Base-by-base conservation (phyloP, 805 yeast genomes). In the Pichia cabralensis region DNA sequence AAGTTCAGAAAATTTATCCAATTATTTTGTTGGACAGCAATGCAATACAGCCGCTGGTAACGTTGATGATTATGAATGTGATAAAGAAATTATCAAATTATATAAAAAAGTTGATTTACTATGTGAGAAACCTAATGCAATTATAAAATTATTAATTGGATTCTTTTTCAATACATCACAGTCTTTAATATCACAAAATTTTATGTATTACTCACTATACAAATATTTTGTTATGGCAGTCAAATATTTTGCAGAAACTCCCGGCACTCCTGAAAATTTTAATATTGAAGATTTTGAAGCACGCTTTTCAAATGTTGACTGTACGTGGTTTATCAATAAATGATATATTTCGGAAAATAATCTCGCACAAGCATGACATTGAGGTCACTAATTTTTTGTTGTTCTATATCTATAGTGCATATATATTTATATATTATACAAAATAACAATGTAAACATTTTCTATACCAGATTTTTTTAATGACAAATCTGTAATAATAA, bases 151-250 rank as follows among this genome's bases (percentile, higher is more conserved):
- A n/a, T 17, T 55, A 19, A 45, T 48, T 32, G 52, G 50, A 13
- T 52, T 55, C 33, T 54, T 48, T 38, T 54, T 48, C 38, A 52
- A 49, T 33, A 48, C 52, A 8, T 49, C 57, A 25, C 44, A 46
- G 28, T 48, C 53, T 3, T 28, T 39, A 8, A 46, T 55, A 21
- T 46, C 56, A 2, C 38, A 39, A 24, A 54, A 52, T 34, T 52
- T 47, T 33, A 46, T 50, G 8, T 55, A 48, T 33, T 49, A 46
- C 38, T 46, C 51, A 16, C 22, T 45, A 30, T 52, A 54, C 44
- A 55, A 54, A 35, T 54, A 52, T 28, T 32, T 35, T 20, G 37
- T 34, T 5, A 31, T 37, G 23, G 35, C 38, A 9, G 30, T 38
- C 6, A 38, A 34, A 26, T 18, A 25, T n/a, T 41, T 41, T 26